phyloP scores from a whole-genome alignment of 202 grass and related monocot genomes.

The Dendrocalamus latiflorus region DNA sequence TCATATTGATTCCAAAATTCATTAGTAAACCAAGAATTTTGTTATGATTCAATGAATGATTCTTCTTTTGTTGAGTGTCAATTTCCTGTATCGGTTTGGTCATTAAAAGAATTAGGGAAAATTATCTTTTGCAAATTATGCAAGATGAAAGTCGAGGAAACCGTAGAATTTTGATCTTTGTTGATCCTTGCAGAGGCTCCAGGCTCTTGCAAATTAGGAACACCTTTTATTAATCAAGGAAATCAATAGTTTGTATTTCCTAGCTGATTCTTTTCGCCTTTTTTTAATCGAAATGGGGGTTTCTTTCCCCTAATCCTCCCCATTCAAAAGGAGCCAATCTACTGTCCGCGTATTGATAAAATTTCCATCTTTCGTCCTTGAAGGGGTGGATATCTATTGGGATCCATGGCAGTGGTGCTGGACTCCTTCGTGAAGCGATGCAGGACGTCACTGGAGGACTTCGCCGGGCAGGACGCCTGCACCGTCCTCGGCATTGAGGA shows the following conservation, averaged over 20 bases:
- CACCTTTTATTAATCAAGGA: neutral
- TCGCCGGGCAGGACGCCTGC: slow-evolving; percentile 47
- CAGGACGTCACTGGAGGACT: slow-evolving; percentile 32
- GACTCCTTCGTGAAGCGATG: slow-evolving; percentile 61
- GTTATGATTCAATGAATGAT: no score
- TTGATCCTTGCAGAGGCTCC: neutral
- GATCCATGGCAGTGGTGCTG: slow-evolving; percentile 59
- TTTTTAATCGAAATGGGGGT: neutral
- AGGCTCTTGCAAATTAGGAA: neutral
- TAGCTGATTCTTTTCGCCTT: neutral
- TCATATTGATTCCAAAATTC: neutral
- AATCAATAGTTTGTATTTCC: neutral
- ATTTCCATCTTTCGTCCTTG: neutral
- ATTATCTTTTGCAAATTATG: neutral
- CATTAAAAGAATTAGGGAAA: no score
- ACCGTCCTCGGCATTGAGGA: no score
- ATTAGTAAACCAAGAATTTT: neutral
- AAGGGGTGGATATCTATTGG: neutral
- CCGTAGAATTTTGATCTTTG: neutral
- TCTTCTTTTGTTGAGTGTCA: no score
- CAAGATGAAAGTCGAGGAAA: neutral
- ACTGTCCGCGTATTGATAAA: neutral
- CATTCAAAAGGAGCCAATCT: neutral
- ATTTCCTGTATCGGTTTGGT: neutral
- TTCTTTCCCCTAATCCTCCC: neutral